Conservation (phyloP, 345 rosid species). For the Aquilaria sinensis region DNA sequence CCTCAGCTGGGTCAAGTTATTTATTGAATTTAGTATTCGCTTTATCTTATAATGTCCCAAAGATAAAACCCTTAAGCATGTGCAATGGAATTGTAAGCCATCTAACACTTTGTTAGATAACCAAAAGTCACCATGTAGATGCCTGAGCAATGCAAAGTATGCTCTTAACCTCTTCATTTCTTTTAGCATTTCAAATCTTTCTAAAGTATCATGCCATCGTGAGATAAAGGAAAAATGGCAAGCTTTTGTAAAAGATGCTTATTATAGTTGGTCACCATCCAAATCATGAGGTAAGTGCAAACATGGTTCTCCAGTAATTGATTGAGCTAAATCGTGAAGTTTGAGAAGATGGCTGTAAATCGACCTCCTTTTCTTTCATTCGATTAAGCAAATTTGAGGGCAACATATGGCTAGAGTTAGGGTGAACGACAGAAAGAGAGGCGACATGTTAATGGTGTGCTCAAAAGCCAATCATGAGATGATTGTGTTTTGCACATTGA, state of each 20-base stretch:
- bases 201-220: not conserved
- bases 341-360: too few species aligned
- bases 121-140: not conserved
- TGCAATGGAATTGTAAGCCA: slow-evolving; percentile 10
- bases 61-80: slow-evolving; percentile 17
- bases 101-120: slow-evolving; percentile 1
- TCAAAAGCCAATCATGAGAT: too few species aligned
- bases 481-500: too few species aligned
- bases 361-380: too few species aligned
- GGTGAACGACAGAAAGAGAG: too few species aligned
- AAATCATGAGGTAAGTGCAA: not conserved
- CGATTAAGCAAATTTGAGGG: too few species aligned
- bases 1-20: slow-evolving; percentile 14
- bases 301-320: not conserved
- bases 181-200: not conserved
- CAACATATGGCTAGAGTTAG: too few species aligned
- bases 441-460: too few species aligned
- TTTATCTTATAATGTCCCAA: slow-evolving; percentile 4
- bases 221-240: slow-evolving; percentile 7
- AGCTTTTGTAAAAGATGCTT: not conserved
- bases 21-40: slow-evolving; percentile 17
- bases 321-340: slow-evolving; percentile 18
- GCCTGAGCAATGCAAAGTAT: slow-evolving; percentile 1
- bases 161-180: slow-evolving; percentile 9
- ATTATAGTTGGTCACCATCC: not conserved